A percentile compares a stretch with the other conserved stretches of the same genome.
These are phyloP conservation scores for Apium graveolens DNA, from an alignment of 129 eudicot species.

Conservation along the genomic window DNA sequence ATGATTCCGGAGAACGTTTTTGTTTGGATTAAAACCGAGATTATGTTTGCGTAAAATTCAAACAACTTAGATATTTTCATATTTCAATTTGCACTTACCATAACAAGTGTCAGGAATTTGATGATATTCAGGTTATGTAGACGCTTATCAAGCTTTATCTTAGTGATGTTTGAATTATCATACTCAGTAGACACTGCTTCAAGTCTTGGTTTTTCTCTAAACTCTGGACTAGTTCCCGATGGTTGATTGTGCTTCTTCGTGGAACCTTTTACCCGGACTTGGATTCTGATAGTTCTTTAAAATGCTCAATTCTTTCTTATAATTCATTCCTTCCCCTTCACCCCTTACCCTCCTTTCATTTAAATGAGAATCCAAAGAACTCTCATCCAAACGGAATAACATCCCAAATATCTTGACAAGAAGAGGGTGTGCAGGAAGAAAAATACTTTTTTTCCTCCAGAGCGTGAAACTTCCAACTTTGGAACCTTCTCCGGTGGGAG, in stretches of 20 bases:
- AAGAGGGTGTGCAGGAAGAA: constrained; percentile 78
- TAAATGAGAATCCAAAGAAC: constrained; percentile 87
- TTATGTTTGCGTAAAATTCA: no score
- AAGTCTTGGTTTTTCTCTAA: constrained; percentile 18
- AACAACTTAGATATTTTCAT: no score
- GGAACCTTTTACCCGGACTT: constrained; percentile 62
- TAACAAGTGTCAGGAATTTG: no score
- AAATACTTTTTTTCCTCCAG: constrained; percentile 88
- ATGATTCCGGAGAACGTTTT: no score
- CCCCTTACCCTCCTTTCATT: constrained; percentile 96
- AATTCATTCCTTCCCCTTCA: constrained; percentile 67
- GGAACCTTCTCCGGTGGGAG: constrained; percentile 95
- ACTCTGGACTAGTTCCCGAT: constrained; percentile 3
- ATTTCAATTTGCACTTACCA: no score
- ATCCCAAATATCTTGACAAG: constrained; percentile 72
- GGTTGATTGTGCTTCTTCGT: constrained; percentile 23
- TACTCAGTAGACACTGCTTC: constrained; percentile 21
- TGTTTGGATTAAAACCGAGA: no score
- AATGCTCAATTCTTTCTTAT: constrained; percentile 35
- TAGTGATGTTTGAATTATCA: constrained; percentile 15
- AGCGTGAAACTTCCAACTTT: constrained; percentile 98
- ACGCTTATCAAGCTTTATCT: no score
- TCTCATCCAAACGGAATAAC: constrained; percentile 84
- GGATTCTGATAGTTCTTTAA: constrained; percentile 57
- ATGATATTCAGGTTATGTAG: no score